These are phyloP conservation scores for Yarrowia yakushimensis DNA, from an alignment of 805 yeast species.

Conservation along the genomic window DNA sequence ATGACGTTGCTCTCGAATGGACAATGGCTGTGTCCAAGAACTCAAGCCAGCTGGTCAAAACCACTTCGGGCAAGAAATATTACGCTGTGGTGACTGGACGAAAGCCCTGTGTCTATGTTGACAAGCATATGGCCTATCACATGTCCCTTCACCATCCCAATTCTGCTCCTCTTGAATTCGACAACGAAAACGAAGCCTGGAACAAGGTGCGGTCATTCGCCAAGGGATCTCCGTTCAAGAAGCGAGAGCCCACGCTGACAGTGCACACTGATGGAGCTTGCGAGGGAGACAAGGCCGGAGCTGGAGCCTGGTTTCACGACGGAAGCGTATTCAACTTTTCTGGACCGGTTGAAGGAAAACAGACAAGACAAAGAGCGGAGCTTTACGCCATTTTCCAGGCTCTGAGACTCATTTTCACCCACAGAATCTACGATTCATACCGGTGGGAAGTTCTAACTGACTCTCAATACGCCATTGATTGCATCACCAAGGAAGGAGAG, in stretches of 20 bases:
- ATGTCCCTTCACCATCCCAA: constrained; percentile 9
- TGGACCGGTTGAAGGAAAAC: neutral
- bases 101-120: constrained; percentile 1
- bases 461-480: neutral
- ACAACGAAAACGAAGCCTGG: constrained; percentile 5
- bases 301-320: neutral
- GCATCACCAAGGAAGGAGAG: neutral
- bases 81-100: constrained; percentile 1
- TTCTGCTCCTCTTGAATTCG: neutral
- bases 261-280: constrained; percentile 6
- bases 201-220: constrained; percentile 6
- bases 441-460: neutral
- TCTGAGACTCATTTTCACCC: neutral
- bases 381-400: neutral
- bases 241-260: neutral
- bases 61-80: neutral
- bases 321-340: constrained; percentile 11
- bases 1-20: neutral
- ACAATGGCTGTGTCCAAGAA: constrained; percentile 8
- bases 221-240: constrained; percentile 4
- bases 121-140: constrained; percentile 9
- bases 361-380: neutral
- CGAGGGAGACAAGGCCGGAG: neutral
- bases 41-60: neutral
- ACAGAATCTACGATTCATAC: neutral